Conservation (phyloP, 495 filamentous ascomycete species). For the Paragyromitra xinjiangensis region DNA sequence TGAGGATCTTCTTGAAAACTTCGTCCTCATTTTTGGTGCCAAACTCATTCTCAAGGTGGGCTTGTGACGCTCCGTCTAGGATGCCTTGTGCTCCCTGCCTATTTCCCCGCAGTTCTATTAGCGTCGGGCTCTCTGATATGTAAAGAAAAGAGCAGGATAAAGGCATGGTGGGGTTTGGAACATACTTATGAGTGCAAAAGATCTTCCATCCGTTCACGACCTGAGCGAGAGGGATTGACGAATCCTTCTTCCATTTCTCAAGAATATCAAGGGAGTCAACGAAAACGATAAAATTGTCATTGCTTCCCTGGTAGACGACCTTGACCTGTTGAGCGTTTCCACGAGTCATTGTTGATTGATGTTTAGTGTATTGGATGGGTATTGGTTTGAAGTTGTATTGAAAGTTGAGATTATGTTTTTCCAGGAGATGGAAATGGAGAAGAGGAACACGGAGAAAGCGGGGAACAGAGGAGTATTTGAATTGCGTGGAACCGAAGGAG, state of each 20-base stretch:
- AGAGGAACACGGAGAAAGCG: background rate
- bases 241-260: conserved; percentile 84
- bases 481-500: conserved; percentile 9
- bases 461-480: conserved; percentile 42
- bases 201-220: conserved; percentile 91
- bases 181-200: conserved; percentile 90
- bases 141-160: background rate
- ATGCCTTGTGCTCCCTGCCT: conserved; percentile 89
- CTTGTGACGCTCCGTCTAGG: conserved; percentile 77
- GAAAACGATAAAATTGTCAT: conserved; percentile 91
- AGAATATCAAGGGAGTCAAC: conserved; percentile 76
- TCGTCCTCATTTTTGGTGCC: conserved; percentile 80
- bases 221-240: conserved; percentile 77
- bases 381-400: background rate
- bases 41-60: conserved; percentile 82
- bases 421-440: background rate
- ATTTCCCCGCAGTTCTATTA: conserved; percentile 18
- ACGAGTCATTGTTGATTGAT: conserved; percentile 71
- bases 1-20: conserved; percentile 78
- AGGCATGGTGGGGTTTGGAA: conserved; percentile 33
- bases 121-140: background rate
- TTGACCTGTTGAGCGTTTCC: conserved; percentile 78
- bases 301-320: conserved; percentile 87
- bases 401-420: background rate
- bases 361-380: conserved; percentile 40